Conservation (phyloP, 1,284 basidiomycete genomes). For the Sporisorium graminicola region DNA sequence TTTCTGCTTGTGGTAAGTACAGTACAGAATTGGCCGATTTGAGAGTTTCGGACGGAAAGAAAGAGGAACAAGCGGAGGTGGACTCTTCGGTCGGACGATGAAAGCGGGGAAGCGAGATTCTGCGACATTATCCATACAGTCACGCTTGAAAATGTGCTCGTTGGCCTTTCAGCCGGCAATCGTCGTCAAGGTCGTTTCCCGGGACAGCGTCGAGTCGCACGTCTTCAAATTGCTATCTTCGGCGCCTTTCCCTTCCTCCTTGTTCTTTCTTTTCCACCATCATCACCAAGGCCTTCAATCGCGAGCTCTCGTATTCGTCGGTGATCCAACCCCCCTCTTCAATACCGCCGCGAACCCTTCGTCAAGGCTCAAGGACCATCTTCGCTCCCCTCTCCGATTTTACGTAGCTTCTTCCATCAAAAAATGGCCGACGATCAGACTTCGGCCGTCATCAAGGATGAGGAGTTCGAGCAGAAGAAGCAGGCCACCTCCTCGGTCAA, state of each 20-base stretch:
- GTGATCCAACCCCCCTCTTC: not conserved
- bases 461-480: slow-evolving; percentile 59
- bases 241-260: not conserved
- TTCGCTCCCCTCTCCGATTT: not conserved
- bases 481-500: slow-evolving; percentile 64
- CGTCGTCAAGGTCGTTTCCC: slow-evolving; percentile 11
- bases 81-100: not conserved
- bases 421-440: slow-evolving; percentile 61
- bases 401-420: slow-evolving; percentile 18
- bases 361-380: not conserved
- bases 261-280: not conserved
- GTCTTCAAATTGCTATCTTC: not conserved
- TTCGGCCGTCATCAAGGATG: slow-evolving; percentile 50
- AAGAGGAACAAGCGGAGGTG: not conserved
- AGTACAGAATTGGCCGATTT: slow-evolving; percentile 14
- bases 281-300: slow-evolving; percentile 6
- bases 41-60: not conserved
- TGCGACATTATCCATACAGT: not conserved
- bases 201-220: not conserved
- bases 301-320: not conserved
- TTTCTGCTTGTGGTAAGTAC: no score
- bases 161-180: not conserved
- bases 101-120: slow-evolving; percentile 2
- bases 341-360: not conserved
- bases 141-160: not conserved